phyloP scores from a whole-genome alignment of 106 monocot species.

The Alisma plantagoaquatica region DNA sequence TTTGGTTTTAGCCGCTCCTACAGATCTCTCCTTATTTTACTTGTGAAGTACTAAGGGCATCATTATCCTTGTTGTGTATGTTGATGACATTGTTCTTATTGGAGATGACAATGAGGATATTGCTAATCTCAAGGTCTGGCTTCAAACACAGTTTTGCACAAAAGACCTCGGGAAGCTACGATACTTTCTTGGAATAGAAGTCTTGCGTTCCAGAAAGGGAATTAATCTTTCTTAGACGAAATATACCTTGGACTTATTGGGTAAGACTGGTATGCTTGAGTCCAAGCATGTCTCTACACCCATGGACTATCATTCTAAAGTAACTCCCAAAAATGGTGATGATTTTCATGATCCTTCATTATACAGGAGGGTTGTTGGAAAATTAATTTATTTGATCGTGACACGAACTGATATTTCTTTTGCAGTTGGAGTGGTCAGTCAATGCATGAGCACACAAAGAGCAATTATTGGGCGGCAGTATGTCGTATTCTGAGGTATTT shows the following conservation, averaged over 20 bases:
- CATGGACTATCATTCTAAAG: not conserved
- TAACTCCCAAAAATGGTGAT: not conserved
- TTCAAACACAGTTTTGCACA: not conserved
- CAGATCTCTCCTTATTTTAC: conserved; percentile 2
- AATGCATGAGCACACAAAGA: conserved; percentile 1
- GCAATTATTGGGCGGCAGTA: not conserved
- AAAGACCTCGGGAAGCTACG: not conserved
- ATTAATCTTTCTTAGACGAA: not conserved
- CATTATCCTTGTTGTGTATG: not conserved
- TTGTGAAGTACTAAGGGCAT: not conserved
- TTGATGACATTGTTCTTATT: conserved; percentile 1
- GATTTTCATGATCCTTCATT: not conserved
- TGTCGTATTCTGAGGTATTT: not conserved
- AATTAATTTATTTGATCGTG: not conserved
- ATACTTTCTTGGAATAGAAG: conserved; percentile 3
- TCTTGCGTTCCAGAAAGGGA: not conserved
- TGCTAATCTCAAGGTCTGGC: not conserved
- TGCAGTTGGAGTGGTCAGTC: not conserved
- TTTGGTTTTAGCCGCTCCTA: not conserved
- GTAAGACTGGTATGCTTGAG: not conserved
- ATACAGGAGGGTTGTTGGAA: not conserved
- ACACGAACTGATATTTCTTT: not conserved
- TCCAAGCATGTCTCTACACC: not conserved
- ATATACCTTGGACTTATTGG: not conserved
- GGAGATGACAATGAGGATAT: not conserved